These are phyloP conservation scores for Fonsecaea erecta DNA, from an alignment of 2,329 filamentous ascomycete genomes.

Conservation along the genomic window DNA sequence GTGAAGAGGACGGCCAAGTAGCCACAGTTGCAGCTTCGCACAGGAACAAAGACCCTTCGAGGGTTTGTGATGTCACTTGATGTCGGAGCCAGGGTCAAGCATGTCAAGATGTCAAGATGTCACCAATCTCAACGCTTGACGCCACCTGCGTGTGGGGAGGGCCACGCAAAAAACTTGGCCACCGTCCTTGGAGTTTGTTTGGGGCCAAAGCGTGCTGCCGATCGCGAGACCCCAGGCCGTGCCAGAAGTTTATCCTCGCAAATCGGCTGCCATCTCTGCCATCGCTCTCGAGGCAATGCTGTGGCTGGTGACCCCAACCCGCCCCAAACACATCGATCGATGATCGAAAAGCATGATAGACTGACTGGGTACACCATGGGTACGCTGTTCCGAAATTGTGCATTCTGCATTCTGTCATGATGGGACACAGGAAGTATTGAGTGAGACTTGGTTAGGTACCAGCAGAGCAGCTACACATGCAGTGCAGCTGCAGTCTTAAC, in stretches of 20 bases:
- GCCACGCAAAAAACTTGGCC: slow-evolving; percentile 3
- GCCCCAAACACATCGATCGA: neutral
- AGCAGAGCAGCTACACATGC: neutral
- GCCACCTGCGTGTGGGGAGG: neutral
- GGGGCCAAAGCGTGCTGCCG: neutral
- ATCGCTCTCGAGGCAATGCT: neutral
- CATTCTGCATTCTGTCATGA: neutral
- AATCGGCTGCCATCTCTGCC: neutral
- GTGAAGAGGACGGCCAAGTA: neutral
- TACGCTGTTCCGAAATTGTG: neutral
- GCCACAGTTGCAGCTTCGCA: neutral
- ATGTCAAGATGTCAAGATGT: neutral
- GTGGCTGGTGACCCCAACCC: neutral
- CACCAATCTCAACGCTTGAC: neutral
- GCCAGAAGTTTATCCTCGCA: neutral
- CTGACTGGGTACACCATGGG: neutral
- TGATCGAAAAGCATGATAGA: neutral
- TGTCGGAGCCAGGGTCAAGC: neutral
- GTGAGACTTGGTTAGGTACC: neutral
- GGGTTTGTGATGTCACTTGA: neutral
- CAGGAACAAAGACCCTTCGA: too few relatives aligned
- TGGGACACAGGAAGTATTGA: neutral
- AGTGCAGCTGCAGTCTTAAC: neutral
- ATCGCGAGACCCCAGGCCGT: neutral
- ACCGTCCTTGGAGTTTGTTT: neutral